phyloP scores from a whole-genome alignment of 768 basidiomycete genomes.

The Psilocybe azurescens region DNA sequence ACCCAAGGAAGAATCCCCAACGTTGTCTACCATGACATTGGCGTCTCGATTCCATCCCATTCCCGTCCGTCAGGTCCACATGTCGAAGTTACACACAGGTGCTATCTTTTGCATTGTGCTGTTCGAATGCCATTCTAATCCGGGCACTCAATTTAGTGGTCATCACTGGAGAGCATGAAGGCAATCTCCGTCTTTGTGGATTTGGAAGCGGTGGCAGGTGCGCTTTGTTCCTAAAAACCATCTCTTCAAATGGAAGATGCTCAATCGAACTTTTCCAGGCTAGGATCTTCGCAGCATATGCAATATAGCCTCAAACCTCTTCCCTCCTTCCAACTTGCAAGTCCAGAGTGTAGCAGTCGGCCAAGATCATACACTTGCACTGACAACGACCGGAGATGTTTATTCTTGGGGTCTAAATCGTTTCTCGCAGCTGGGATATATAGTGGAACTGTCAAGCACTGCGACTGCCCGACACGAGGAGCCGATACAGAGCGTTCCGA shows the following conservation, averaged over 20 bases:
- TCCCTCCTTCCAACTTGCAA: constrained; percentile 53
- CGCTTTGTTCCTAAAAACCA: constrained; percentile 16
- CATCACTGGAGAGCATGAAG: constrained; percentile 73
- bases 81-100: constrained; percentile 88
- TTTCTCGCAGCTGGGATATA: constrained; percentile 88
- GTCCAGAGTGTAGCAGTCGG: constrained; percentile 80
- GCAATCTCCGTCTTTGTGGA: constrained; percentile 86
- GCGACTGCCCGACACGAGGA: constrained; percentile 61
- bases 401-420: constrained; percentile 92
- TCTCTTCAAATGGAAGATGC: background rate
- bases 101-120: too few species aligned
- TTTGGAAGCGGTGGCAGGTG: constrained; percentile 89
- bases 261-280: constrained; percentile 40
- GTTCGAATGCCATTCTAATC: too few species aligned
- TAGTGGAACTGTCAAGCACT: constrained; percentile 58
- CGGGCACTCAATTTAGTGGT: constrained; percentile 54
- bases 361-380: constrained; percentile 92
- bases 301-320: constrained; percentile 75
- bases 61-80: constrained; percentile 67
- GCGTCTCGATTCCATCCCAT: constrained; percentile 65
- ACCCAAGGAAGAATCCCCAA: constrained; percentile 35
- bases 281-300: constrained; percentile 79
- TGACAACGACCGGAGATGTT: constrained; percentile 83
- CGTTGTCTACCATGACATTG: constrained; percentile 32
- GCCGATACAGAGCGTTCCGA: constrained; percentile 76